Percentiles rank a stretch among this genome's conserved stretches.
These are phyloP conservation scores for Colletotrichum truncatum DNA, from an alignment of 2,329 filamentous ascomycete species.

Conservation along the genomic window DNA sequence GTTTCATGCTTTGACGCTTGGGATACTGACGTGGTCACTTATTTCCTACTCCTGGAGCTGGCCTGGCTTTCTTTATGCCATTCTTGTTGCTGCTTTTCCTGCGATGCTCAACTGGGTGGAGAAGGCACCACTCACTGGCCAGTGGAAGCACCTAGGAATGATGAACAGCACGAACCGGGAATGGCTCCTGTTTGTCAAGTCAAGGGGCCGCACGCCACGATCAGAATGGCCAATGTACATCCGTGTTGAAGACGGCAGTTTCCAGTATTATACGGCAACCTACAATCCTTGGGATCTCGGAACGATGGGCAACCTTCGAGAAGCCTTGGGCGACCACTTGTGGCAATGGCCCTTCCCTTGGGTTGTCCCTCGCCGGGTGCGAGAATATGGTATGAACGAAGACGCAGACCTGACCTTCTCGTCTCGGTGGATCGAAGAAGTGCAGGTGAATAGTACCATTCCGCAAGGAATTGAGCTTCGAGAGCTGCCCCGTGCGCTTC, in stretches of 20 bases:
- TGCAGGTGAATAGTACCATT: too few relatives aligned
- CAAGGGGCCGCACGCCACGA: background rate
- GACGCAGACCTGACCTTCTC: background rate
- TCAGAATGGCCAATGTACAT: background rate
- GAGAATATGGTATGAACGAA: background rate
- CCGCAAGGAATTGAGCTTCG: too few relatives aligned
- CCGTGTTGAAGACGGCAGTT: background rate
- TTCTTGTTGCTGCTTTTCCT: background rate
- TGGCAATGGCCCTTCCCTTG: background rate
- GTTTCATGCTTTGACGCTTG: background rate
- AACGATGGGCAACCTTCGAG: background rate
- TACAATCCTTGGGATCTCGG: constrained; percentile 3
- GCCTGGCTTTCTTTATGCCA: background rate
- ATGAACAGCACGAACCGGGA: too few relatives aligned
- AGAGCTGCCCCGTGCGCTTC: too few relatives aligned
- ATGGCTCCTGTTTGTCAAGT: too few relatives aligned
- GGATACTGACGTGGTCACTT: background rate
- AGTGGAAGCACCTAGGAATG: too few relatives aligned
- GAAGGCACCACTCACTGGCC: too few relatives aligned
- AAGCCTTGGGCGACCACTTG: background rate
- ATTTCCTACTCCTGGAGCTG: too few relatives aligned
- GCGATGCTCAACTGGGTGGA: too few relatives aligned
- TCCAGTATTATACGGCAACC: background rate
- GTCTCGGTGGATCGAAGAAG: background rate
- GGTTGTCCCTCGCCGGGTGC: background rate